These are phyloP conservation scores for Meira miltonrushii DNA, from an alignment of 1,284 basidiomycete genomes.

Conservation along the genomic window DNA sequence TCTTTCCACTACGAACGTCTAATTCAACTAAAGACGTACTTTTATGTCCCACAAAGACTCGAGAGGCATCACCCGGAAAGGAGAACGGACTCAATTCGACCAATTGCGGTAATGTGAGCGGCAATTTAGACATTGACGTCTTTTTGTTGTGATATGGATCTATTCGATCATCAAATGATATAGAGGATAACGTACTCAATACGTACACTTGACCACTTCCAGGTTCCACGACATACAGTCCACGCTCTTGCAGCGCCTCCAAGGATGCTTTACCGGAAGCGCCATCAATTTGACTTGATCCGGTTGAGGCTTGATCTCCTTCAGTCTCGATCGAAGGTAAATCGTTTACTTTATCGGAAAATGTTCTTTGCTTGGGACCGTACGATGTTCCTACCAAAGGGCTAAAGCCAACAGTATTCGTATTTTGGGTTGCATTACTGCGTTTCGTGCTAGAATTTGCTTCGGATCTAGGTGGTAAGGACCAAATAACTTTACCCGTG, in stretches of 20 bases:
- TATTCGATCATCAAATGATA: neutral
- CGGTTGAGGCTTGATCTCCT: conserved; percentile 12
- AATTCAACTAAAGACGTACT: conserved; percentile 73
- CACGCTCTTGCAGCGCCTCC: conserved; percentile 60
- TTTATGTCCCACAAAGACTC: conserved; percentile 77
- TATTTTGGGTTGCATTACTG: neutral
- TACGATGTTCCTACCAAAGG: conserved; percentile 40
- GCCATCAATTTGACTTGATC: neutral
- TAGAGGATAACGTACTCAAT: conserved; percentile 56
- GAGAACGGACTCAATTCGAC: conserved; percentile 80
- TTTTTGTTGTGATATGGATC: conserved; percentile 17
- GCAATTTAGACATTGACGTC: conserved; percentile 63
- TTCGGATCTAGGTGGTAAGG: conserved; percentile 13
- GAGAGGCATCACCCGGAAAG: conserved; percentile 65
- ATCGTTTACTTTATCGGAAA: conserved; percentile 31
- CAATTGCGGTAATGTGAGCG: conserved; percentile 76
- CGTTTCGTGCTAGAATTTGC: neutral
- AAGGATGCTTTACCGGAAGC: conserved; percentile 18
- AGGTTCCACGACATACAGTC: conserved; percentile 84
- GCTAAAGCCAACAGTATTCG: neutral
- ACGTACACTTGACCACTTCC: conserved; percentile 77
- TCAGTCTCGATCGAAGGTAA: neutral
- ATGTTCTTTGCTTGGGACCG: conserved; percentile 31
- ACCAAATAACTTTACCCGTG: conserved; percentile 58
- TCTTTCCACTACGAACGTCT: conserved; percentile 72